Percentiles rank a stretch among this genome's conserved stretches.
These are phyloP conservation scores for Yamadazyma conglobata DNA, from an alignment of 1,139 yeast genomes.

Conservation along the genomic window DNA sequence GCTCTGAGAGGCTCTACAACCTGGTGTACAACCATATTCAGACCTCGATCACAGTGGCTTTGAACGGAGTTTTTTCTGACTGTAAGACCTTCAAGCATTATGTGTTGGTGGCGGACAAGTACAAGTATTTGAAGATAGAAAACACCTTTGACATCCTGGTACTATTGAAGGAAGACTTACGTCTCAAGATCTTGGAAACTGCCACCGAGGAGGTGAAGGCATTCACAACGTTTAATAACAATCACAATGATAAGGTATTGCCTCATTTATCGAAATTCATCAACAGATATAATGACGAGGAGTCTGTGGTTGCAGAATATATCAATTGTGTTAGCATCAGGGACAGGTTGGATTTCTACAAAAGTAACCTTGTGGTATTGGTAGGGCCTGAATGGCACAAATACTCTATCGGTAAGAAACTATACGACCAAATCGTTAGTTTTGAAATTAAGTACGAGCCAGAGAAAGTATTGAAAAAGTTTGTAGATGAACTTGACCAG, in stretches of 20 bases:
- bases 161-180: constrained; percentile 35
- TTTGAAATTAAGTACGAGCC: constrained; percentile 48
- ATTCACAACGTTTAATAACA: constrained; percentile 12
- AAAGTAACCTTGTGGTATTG: constrained; percentile 11
- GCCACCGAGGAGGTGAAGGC: constrained; percentile 29
- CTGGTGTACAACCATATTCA: constrained; percentile 22
- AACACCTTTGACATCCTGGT: constrained; percentile 19
- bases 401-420: constrained; percentile 68
- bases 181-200: constrained; percentile 28
- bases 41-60: constrained; percentile 18
- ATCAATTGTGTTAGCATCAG: constrained; percentile 6
- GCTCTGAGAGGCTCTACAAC: constrained; percentile 28
- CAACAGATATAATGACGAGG: not conserved
- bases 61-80: constrained; percentile 24
- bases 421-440: constrained; percentile 47
- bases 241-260: constrained; percentile 2
- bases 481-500: constrained; percentile 36
- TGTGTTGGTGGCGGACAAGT: constrained; percentile 24
- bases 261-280: constrained; percentile 2
- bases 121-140: constrained; percentile 17
- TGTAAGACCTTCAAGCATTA: constrained; percentile 31
- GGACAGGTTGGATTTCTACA: constrained; percentile 11
- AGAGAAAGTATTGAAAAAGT: constrained; percentile 37
- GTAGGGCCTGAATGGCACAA: constrained; percentile 75
- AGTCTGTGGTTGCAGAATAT: constrained; percentile 5